Evolutionary conservation across 2,329 filamentous ascomycete genomes (phyloP).

Genomic region (Colletotrichum ledebouriae): DNA sequence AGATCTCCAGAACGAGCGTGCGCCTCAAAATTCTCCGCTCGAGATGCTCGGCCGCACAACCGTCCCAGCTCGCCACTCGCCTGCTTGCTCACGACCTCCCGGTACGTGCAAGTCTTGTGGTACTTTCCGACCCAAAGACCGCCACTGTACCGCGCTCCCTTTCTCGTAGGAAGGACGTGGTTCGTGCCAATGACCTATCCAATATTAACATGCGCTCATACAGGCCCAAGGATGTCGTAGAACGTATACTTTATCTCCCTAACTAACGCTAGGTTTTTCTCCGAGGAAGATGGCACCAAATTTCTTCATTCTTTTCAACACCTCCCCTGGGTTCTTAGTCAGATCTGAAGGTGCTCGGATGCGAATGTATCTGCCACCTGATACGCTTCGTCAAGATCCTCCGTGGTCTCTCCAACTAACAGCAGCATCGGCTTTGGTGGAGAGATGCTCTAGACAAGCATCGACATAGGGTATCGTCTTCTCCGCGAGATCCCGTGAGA

Average conservation of each 20-base stretch:
- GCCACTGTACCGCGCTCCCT: slow-evolving; percentile 63
- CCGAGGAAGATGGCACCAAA: slow-evolving; percentile 66
- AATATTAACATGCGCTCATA: not conserved
- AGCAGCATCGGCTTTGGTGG: slow-evolving; percentile 58
- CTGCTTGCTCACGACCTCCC: slow-evolving; percentile 59
- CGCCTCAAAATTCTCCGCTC: slow-evolving; percentile 65
- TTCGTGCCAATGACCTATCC: slow-evolving; percentile 65
- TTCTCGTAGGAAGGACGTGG: slow-evolving; percentile 64
- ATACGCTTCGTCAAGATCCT: slow-evolving; percentile 60
- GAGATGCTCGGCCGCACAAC: slow-evolving; percentile 57
- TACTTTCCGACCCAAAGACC: slow-evolving; percentile 69
- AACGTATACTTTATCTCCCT: slow-evolving; percentile 63
- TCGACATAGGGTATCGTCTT: slow-evolving; percentile 51
- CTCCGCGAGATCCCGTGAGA: too few species aligned
- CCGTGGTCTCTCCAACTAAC: slow-evolving; percentile 61
- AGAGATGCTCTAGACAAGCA: slow-evolving; percentile 55
- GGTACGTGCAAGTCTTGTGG: slow-evolving; percentile 65
- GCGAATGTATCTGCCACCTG: slow-evolving; percentile 61
- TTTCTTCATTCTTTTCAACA: slow-evolving; percentile 63
- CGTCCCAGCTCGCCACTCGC: slow-evolving; percentile 62
- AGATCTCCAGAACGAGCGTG: slow-evolving; percentile 66
- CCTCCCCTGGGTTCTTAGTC: slow-evolving; percentile 62
- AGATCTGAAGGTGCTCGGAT: slow-evolving; percentile 65
- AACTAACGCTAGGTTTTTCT: slow-evolving; percentile 65
- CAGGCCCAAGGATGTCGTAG: not conserved